phyloP scores from a whole-genome alignment of 257 asterid genomes.

The Nicotiana tomentosiformis region DNA sequence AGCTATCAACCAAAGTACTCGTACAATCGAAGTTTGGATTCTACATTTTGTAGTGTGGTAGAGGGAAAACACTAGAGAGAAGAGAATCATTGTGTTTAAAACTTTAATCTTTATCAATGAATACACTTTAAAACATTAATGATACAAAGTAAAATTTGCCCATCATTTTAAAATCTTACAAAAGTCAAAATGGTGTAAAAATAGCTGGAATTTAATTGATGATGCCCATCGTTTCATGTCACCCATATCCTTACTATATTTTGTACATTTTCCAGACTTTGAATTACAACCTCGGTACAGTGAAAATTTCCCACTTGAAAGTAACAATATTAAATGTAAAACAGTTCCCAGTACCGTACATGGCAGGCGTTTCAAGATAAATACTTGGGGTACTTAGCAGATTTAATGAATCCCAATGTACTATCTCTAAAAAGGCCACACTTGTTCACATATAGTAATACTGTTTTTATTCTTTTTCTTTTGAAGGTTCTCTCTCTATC shows the following conservation, averaged over 20 bases:
- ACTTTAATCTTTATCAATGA: conserved; percentile 3
- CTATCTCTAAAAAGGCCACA: not conserved
- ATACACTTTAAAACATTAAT: conserved; percentile 19
- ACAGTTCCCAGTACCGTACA: not conserved
- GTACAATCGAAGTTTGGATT: not conserved
- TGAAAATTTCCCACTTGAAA: not conserved
- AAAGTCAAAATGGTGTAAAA: conserved; percentile 23
- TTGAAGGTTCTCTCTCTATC: not conserved
- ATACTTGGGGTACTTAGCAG: not conserved
- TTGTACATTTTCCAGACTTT: conserved; percentile 1
- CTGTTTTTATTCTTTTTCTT: not conserved
- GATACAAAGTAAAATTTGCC: conserved; percentile 16
- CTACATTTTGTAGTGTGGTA: not conserved
- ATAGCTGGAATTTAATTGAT: conserved; percentile 5
- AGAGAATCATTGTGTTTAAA: conserved; percentile 14
- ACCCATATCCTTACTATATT: not conserved
- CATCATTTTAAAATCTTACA: conserved; percentile 13
- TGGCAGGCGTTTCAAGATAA: not conserved
- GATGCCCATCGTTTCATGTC: not conserved
- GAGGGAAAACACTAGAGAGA: not conserved
- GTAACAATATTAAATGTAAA: not conserved
- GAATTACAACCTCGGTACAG: not conserved
- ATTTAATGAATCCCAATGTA: conserved; percentile 9
- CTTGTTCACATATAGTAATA: not conserved
- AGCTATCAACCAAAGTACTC: not conserved